phyloP scores from a whole-genome alignment of 2,329 filamentous ascomycete species.

The Thielaviopsis punctulata region DNA sequence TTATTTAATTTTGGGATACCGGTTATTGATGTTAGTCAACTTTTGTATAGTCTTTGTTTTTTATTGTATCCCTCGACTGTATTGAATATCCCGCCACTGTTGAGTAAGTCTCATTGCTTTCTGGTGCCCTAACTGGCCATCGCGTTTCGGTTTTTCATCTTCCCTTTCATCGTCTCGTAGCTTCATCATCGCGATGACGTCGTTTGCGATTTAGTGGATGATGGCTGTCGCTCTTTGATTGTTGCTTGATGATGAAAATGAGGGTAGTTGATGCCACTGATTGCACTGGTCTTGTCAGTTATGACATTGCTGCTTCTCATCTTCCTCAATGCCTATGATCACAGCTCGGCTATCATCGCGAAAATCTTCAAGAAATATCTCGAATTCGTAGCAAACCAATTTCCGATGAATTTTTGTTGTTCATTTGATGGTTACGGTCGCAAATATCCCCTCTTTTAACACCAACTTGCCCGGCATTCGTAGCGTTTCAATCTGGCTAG shows the following conservation, averaged over 20 bases:
- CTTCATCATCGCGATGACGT: slow-evolving; percentile 8
- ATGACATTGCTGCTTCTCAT: background rate
- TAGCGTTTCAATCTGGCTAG: background rate
- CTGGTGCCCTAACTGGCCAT: slow-evolving; percentile 4
- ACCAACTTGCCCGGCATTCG: background rate
- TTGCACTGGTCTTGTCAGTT: background rate
- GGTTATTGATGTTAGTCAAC: slow-evolving; percentile 1
- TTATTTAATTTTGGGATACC: slow-evolving; percentile 1
- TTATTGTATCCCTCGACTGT: background rate
- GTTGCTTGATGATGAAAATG: background rate
- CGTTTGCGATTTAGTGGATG: background rate
- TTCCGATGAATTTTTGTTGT: background rate
- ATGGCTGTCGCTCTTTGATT: background rate
- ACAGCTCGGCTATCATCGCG: slow-evolving; percentile 4
- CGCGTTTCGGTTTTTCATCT: slow-evolving; percentile 10
- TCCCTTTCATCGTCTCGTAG: slow-evolving; percentile 2
- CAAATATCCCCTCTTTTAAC: background rate
- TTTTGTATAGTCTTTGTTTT: slow-evolving; percentile 2
- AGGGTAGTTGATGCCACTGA: slow-evolving; percentile 3
- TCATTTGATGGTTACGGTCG: slow-evolving; percentile 3
- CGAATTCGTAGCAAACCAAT: background rate
- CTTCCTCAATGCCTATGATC: slow-evolving; percentile 1
- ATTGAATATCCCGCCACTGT: background rate
- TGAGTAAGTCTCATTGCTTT: background rate
- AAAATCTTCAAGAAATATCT: background rate